Evolutionary conservation across 2,329 filamentous ascomycete species (phyloP).

Genomic region (Harringtonia aguacate): DNA sequence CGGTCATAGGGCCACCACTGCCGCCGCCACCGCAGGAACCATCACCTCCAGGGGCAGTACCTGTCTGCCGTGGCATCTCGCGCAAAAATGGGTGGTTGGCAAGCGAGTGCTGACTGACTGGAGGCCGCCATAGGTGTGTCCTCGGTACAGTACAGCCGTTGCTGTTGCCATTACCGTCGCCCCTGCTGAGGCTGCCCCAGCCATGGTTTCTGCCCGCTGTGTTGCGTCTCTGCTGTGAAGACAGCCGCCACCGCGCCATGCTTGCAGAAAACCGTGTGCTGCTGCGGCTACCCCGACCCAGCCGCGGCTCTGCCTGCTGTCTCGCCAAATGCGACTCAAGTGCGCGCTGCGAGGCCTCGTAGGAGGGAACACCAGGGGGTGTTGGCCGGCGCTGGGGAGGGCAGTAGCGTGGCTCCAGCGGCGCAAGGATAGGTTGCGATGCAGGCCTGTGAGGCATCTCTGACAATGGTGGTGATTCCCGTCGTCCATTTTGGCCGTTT

Average conservation of each 20-base stretch:
- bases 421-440: conserved; percentile 1
- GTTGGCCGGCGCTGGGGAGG: conserved; percentile 10
- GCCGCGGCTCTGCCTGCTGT: background rate
- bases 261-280: background rate
- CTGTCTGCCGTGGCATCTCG: background rate
- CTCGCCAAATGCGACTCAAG: conserved; percentile 3
- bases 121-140: conserved; percentile 9
- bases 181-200: too few relatives aligned
- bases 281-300: background rate
- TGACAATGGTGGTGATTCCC: too few relatives aligned
- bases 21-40: too few relatives aligned
- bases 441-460: background rate
- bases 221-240: background rate
- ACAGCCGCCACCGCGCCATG: background rate
- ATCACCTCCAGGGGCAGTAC: too few relatives aligned
- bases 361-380: conserved; percentile 11
- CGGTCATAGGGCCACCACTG: too few relatives aligned
- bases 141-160: too few relatives aligned
- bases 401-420: conserved; percentile 7
- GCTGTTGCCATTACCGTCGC: background rate
- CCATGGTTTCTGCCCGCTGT: background rate
- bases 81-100: conserved; percentile 8
- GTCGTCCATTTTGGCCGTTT: too few relatives aligned
- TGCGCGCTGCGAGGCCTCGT: conserved; percentile 5
- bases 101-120: conserved; percentile 11